Base-by-base conservation (phyloP, 1,284 basidiomycete species). In the Calocybe gambosa region DNA sequence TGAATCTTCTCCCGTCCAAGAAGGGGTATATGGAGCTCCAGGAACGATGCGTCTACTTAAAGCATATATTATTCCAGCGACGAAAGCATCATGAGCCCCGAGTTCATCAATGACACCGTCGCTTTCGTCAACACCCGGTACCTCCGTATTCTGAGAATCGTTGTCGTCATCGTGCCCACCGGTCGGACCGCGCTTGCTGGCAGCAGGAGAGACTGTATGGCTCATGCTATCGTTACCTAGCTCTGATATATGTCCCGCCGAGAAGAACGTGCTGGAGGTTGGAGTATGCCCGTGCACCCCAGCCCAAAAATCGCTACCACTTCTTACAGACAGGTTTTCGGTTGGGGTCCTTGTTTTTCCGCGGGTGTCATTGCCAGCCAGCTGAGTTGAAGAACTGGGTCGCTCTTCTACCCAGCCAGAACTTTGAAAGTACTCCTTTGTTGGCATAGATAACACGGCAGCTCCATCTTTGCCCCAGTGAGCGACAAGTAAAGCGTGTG, bases 401-500 rank as follows among this genome's bases (percentile, higher is more conserved):
- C 60, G 60, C 39, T 75, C 70, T 51, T 73, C 73, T 1, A 82
- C 76, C 86, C 85, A 89, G 1, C 80, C 81, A 0, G 83, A 86
- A 52, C 80, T 82, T 56, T 90, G 88, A 57, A 89, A 85, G 62
- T 90, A 90, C 55, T 90, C 87, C 52, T 77, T 75, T 0, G 86
- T 89, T 0, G 87, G 88, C 5, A 90, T 64, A n/a, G 84, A 87
- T 45, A 90, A 74, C 1, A 85, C 78, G 0, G 87, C 88, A 0
- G 82, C 83, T 6, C 86, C 86, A 38, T 85, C 81, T 19, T 70
- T 67, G 9, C 86, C 85, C 76, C 86, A 89, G 57, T 88, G 71
- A 4, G 82, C 85, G 21, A 90, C 74, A n/a, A 90, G 77, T 0
- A 90, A 68, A 0, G 86, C 80, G 56, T 89, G 87, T 0, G 80